These are phyloP conservation scores for Alternaria arbusti DNA, from an alignment of 2,329 filamentous ascomycete species.

Conservation along the genomic window DNA sequence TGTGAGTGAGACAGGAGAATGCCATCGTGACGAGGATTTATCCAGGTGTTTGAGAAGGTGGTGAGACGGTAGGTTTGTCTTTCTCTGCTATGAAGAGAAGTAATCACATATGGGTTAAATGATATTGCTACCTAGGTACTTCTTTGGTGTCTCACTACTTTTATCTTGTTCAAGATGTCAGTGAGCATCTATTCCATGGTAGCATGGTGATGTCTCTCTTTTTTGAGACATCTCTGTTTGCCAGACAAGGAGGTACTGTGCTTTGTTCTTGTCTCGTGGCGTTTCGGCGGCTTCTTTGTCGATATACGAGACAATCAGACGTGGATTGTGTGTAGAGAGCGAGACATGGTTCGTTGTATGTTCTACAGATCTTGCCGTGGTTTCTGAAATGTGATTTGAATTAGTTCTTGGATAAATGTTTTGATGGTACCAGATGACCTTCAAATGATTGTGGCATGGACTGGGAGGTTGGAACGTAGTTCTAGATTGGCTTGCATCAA, in stretches of 20 bases:
- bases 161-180: background rate
- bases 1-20: background rate
- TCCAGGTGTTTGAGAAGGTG: background rate
- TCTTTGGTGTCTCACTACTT: background rate
- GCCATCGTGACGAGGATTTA: background rate
- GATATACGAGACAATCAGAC: background rate
- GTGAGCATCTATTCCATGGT: background rate
- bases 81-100: background rate
- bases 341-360: background rate
- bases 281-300: background rate
- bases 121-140: too few species aligned
- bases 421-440: background rate
- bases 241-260: background rate
- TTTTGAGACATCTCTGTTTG: background rate
- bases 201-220: background rate
- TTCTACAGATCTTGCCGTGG: background rate
- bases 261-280: background rate
- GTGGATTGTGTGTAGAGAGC: background rate
- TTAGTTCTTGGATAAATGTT: background rate
- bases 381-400: background rate
- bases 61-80: fast-evolving
- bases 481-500: background rate
- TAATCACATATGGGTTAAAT: background rate
- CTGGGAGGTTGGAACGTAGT: background rate
- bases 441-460: background rate